Base-by-base conservation (phyloP, 2,329 filamentous ascomycete species). In the Diaporthe eres region DNA sequence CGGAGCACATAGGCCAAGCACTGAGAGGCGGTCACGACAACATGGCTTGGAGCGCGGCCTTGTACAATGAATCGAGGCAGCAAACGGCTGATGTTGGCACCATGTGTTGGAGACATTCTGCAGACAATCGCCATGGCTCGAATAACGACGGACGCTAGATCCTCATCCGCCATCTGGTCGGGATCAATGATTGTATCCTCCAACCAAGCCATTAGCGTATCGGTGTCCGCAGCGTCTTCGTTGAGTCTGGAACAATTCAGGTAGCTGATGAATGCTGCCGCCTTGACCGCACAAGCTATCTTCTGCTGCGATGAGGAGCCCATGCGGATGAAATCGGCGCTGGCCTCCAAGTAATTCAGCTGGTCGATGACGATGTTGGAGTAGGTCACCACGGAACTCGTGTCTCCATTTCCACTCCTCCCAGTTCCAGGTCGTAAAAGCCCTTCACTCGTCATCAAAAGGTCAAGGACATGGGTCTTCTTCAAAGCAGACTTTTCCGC, bases 41-140 rank as follows among this genome's bases (percentile, higher is more conserved):
- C 94, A 39, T 90, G 87, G 22, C 91, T 90, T 74, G 91, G 91
- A 49, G 94, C 92, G 28, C 92, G 91, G 73, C 94, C 93, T 82
- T 98, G 95, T 0, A 98, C 95, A 76, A 99, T 94, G 79, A 98
- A 95, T 57, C 94, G 91, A 58, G 97, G 93, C 57, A 99, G 88
- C 25, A 95, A 91, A 44, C 94, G 92, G 80, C 94, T 96, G 72
- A 97, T 90, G 76, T 88, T 92, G 1, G 94, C 91, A 17, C 95
- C 94, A 78, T 93, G 93, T 3, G 90, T 87, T 8, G 94, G 91
- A 13, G 93, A 94, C 42, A 95, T 88, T 79, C 92, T 93, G 74
- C 96, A 95, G 31, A 98, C 88, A 63, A 98, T 88, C 7, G 95
- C 94, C 87, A 98, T 92, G 68, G 92, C 93, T 82, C 94, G 94